A percentile compares a stretch with the other conserved stretches of the same genome.
Evolutionary conservation across 2,329 filamentous ascomycete genomes (phyloP).

Genomic region (Cytospora chrysosperma): DNA sequence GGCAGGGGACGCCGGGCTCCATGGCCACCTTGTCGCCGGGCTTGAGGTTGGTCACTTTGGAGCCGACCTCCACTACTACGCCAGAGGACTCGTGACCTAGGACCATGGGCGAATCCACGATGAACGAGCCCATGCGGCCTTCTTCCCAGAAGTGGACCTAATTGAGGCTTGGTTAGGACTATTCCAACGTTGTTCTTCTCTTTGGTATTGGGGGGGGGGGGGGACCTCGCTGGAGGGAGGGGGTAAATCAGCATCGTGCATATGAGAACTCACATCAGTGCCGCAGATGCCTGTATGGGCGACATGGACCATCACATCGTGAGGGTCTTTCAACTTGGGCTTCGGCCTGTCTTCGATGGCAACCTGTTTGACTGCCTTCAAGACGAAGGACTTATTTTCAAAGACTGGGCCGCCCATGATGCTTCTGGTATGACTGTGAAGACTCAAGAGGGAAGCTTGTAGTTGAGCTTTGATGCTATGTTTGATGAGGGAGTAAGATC

Average conservation of each 20-base stretch:
- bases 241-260: no score
- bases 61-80: slow-evolving; percentile 40
- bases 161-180: not conserved
- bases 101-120: slow-evolving; percentile 45
- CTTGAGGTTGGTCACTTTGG: slow-evolving; percentile 41
- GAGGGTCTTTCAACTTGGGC: slow-evolving; percentile 37
- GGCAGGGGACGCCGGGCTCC: slow-evolving; percentile 42
- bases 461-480: no score
- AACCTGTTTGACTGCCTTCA: slow-evolving; percentile 44
- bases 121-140: slow-evolving; percentile 46
- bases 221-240: no score
- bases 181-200: no score
- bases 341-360: slow-evolving; percentile 43
- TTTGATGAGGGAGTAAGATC: no score
- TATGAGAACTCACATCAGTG: slow-evolving; percentile 38
- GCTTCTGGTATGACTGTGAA: no score
- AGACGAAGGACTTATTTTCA: slow-evolving; percentile 46
- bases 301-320: slow-evolving; percentile 44
- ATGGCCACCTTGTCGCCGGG: slow-evolving; percentile 47
- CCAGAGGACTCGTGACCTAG: slow-evolving; percentile 48
- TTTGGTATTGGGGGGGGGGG: not conserved
- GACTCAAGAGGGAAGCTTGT: no score
- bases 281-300: slow-evolving; percentile 48
- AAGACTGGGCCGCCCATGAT: not conserved
- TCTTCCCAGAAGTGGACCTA: slow-evolving; percentile 42